Conservation (phyloP, 768 basidiomycete genomes). For the Agaricus subrufescens region DNA sequence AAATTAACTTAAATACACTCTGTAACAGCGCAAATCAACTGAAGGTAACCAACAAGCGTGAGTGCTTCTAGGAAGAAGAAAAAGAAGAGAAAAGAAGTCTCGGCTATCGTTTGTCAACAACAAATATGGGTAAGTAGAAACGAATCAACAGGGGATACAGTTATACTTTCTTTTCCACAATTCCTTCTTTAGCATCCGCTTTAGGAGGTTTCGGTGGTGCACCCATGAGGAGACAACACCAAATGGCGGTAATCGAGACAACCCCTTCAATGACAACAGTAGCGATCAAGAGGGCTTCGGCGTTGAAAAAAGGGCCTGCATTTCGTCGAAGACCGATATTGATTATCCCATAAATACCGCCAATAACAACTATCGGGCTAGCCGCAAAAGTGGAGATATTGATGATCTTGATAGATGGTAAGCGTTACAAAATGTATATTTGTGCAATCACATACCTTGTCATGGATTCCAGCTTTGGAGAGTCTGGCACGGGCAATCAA, state of each 20-base stretch:
- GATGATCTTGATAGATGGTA: not conserved
- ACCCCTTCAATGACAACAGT: not conserved
- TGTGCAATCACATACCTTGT: not conserved
- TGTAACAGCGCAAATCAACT: too few species aligned
- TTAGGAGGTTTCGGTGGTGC: not conserved
- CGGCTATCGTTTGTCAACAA: too few species aligned
- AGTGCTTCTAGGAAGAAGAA: too few species aligned
- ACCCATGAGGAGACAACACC: not conserved
- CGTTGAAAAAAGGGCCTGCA: not conserved
- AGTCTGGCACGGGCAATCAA: not conserved
- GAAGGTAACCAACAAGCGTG: too few species aligned
- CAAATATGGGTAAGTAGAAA: not conserved
- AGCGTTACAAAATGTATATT: not conserved
- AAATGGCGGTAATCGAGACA: not conserved
- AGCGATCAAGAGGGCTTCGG: not conserved
- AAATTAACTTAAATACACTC: too few species aligned
- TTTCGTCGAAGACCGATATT: not conserved
- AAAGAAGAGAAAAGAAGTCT: too few species aligned
- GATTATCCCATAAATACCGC: not conserved
- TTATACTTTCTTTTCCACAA: not conserved
- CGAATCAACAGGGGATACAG: not conserved
- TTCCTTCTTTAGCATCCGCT: not conserved
- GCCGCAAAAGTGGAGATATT: not conserved
- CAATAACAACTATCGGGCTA: not conserved
- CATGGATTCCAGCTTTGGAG: not conserved